Evolutionary conservation across 331 rosid genomes (phyloP).

Genomic region (Malus hybrid): DNA sequence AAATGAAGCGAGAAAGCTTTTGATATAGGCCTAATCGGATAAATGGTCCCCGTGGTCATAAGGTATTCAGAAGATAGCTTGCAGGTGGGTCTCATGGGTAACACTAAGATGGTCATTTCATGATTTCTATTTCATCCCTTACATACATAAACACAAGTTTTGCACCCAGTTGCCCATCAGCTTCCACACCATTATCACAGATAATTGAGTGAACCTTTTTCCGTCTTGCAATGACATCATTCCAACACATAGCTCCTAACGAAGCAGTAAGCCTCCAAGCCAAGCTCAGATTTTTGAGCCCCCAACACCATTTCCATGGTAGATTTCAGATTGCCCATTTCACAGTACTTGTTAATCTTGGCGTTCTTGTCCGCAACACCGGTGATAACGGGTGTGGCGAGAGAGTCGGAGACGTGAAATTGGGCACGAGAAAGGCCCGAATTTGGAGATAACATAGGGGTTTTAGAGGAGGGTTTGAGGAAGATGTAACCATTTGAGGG

Average conservation of each 20-base stretch:
- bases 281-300: slow-evolving; percentile 38
- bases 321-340: slow-evolving; percentile 44
- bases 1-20: too few species aligned
- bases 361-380: slow-evolving; percentile 12
- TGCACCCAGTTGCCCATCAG: too few species aligned
- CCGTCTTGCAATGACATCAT: slow-evolving; percentile 30
- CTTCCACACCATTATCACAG: too few species aligned
- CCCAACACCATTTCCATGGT: slow-evolving; percentile 39
- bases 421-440: slow-evolving; percentile 11
- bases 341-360: slow-evolving; percentile 29
- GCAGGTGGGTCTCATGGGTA: too few species aligned
- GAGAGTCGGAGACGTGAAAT: slow-evolving; percentile 18
- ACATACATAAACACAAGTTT: too few species aligned
- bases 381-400: slow-evolving; percentile 5
- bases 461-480: slow-evolving; percentile 16
- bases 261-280: slow-evolving; percentile 34
- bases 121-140: too few species aligned
- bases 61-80: too few species aligned
- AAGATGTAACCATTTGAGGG: too few species aligned
- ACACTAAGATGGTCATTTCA: too few species aligned
- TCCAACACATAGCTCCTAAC: slow-evolving; percentile 62
- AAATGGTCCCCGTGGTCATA: too few species aligned
- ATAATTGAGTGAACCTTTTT: too few species aligned
- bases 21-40: too few species aligned
- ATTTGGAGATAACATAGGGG: slow-evolving; percentile 15